Conservation (phyloP, 2,329 filamentous ascomycete species). For the Diaporthe vaccinii region DNA sequence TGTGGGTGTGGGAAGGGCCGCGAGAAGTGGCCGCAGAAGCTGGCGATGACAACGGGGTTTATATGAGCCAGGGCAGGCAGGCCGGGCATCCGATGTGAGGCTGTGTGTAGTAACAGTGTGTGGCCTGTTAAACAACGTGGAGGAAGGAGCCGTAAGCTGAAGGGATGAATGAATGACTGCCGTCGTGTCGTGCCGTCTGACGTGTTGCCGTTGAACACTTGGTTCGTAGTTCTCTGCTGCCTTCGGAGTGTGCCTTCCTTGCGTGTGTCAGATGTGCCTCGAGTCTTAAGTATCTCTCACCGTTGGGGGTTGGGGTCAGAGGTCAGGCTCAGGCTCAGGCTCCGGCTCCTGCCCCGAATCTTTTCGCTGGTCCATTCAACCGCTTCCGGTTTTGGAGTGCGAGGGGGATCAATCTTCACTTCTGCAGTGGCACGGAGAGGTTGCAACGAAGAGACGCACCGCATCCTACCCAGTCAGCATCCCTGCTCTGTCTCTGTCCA, state of each 20-base stretch:
- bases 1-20: conserved; percentile 2
- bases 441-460: neutral
- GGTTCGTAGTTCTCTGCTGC: no score
- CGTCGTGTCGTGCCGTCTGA: neutral
- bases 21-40: conserved; percentile 23
- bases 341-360: neutral
- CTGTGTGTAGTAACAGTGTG: neutral
- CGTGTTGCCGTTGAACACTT: no score
- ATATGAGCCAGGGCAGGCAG: neutral
- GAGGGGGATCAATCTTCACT: neutral
- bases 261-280: neutral
- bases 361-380: no score
- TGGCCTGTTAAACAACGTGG: neutral
- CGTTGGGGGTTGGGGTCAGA: neutral
- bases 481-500: neutral
- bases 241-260: neutral
- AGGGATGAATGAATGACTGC: neutral
- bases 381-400: no score
- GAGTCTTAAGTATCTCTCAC: neutral
- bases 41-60: conserved; percentile 36
- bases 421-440: neutral
- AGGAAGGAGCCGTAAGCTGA: conserved; percentile 1
- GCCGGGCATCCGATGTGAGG: neutral
- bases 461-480: neutral
- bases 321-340: neutral